phyloP scores from a whole-genome alignment of 2,329 filamentous ascomycete species.

The Fusarium zealandicum region DNA sequence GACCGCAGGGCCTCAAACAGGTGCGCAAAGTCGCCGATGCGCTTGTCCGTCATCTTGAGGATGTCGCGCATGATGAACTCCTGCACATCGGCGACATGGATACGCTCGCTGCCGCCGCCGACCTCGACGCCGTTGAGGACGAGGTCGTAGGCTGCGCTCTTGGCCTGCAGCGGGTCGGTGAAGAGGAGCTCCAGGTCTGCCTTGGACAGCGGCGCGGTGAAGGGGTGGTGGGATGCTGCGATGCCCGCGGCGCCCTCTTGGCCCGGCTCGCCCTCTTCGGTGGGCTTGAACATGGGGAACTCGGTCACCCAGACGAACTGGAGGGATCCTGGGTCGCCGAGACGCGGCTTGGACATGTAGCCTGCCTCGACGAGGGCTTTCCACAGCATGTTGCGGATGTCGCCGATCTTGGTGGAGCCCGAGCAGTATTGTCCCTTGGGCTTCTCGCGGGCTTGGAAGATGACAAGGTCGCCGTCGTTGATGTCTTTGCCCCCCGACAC shows the following conservation, averaged over 20 bases:
- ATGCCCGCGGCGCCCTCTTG: slow-evolving; percentile 85
- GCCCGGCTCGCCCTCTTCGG: slow-evolving; percentile 68
- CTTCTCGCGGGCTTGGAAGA: slow-evolving; percentile 79
- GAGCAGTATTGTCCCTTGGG: slow-evolving; percentile 60
- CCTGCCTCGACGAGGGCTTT: slow-evolving; percentile 70
- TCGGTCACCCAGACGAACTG: slow-evolving; percentile 85
- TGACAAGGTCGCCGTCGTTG: slow-evolving; percentile 73
- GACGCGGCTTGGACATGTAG: slow-evolving; percentile 56
- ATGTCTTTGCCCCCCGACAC: slow-evolving; percentile 53
- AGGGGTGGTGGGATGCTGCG: slow-evolving; percentile 91
- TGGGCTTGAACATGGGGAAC: slow-evolving; percentile 91
- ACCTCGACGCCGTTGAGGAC: slow-evolving; percentile 96
- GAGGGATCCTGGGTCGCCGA: slow-evolving; percentile 55
- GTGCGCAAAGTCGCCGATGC: slow-evolving; percentile 84
- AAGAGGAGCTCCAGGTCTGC: slow-evolving; percentile 78
- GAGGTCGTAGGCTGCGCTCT: slow-evolving; percentile 92
- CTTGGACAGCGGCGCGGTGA: slow-evolving; percentile 81
- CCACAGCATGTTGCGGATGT: slow-evolving; percentile 74
- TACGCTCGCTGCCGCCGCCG: slow-evolving; percentile 90
- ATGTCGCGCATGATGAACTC: slow-evolving; percentile 85
- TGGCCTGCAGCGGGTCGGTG: slow-evolving; percentile 73
- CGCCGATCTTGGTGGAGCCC: slow-evolving; percentile 76
- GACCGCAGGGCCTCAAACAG: slow-evolving; percentile 81
- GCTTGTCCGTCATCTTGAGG: slow-evolving; percentile 75
- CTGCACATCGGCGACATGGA: slow-evolving; percentile 84